Evolutionary conservation across 176 grass and related monocot genomes (phyloP).

Genomic region (Triticum dicoccoides): DNA sequence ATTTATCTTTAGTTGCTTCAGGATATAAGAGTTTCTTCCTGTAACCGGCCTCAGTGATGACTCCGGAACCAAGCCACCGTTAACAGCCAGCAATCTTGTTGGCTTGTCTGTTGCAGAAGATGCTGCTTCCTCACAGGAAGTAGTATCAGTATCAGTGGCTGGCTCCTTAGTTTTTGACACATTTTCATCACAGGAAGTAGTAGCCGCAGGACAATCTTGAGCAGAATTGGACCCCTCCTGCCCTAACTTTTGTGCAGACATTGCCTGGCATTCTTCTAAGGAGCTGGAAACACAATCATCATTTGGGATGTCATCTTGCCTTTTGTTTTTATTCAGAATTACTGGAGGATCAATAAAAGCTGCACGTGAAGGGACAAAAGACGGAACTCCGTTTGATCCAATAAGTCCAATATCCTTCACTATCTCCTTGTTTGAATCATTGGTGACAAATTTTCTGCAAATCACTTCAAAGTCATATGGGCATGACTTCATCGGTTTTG

Average conservation of each 20-base stretch:
- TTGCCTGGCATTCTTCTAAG: constrained; percentile 36
- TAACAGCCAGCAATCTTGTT: constrained; percentile 43
- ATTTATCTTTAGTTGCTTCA: constrained; percentile 75
- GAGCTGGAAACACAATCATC: constrained; percentile 33
- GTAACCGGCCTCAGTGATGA: constrained; percentile 63
- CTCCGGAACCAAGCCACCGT: constrained; percentile 60
- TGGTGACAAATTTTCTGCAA: constrained; percentile 65
- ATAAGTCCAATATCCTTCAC: constrained; percentile 80
- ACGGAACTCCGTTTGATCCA: constrained; percentile 68
- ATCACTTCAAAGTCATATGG: constrained; percentile 80
- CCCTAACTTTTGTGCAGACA: constrained; percentile 29
- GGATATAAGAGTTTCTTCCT: constrained; percentile 67
- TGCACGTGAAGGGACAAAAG: constrained; percentile 63
- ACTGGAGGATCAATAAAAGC: constrained; percentile 55
- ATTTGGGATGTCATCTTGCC: constrained; percentile 27
- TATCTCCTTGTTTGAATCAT: constrained; percentile 75
- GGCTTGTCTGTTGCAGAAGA: constrained; percentile 47
- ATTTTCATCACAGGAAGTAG: constrained; percentile 36
- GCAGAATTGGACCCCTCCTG: constrained; percentile 32
- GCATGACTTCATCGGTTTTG: constrained; percentile 45
- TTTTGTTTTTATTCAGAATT: constrained; percentile 46
- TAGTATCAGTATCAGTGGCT: constrained; percentile 6
- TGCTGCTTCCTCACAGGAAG: constrained; percentile 39
- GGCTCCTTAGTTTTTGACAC: constrained; percentile 40
- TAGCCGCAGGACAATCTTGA: constrained; percentile 30